These are phyloP conservation scores for Saccharomycopsis capsularis DNA, from an alignment of 805 yeast genomes.

Conservation along the genomic window DNA sequence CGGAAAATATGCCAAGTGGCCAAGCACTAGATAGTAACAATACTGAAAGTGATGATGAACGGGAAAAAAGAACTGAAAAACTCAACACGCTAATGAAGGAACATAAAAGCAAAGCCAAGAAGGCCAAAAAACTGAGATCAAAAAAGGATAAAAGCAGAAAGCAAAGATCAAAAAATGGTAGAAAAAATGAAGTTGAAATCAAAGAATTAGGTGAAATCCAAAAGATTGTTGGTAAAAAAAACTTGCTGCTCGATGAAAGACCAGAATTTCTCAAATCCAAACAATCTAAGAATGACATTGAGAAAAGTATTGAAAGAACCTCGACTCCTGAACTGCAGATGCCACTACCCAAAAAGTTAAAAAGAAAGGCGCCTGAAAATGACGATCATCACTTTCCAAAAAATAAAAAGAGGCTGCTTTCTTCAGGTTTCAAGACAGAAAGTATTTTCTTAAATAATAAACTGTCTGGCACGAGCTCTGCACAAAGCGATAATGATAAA, in stretches of 20 bases:
- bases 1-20: neutral
- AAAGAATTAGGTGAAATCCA: neutral
- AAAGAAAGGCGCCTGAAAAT: neutral
- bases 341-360: neutral
- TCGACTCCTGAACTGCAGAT: neutral
- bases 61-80: neutral
- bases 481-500: neutral
- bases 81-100: constrained; percentile 1
- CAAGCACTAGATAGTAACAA: neutral
- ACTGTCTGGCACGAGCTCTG: no score
- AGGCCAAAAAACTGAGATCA: neutral
- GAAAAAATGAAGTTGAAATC: no score
- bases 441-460: no score
- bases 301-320: neutral
- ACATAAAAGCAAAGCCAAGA: constrained; percentile 9
- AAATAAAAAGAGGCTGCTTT: neutral
- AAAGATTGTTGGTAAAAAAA: neutral
- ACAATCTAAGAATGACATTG: no score
- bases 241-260: no score
- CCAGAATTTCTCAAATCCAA: no score
- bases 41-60: neutral
- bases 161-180: neutral
- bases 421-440: neutral
- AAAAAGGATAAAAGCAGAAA: neutral
- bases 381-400: neutral